Evolutionary conservation across 148 eudicot species (phyloP).

Genomic region (Arbutus unedo): DNA sequence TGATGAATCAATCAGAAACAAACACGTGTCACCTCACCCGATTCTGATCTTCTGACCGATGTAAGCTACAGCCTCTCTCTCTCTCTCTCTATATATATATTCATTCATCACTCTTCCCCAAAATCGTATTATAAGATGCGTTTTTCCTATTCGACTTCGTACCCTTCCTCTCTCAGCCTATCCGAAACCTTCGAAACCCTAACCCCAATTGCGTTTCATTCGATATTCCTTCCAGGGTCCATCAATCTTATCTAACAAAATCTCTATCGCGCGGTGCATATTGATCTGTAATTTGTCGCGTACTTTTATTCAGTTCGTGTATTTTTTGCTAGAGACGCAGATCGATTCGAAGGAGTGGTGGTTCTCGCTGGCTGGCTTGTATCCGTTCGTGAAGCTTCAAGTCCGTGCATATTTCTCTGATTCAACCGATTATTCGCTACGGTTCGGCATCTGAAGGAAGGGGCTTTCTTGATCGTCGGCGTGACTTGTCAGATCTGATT

Average conservation of each 20-base stretch:
- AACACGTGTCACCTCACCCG: no score
- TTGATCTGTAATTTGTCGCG: neutral
- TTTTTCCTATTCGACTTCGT: neutral
- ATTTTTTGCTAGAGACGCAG: neutral
- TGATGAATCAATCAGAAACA: no score
- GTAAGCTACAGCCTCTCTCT: no score
- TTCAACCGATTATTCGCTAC: neutral
- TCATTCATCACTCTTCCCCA: no score
- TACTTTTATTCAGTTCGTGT: neutral
- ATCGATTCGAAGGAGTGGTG: conserved; percentile 1
- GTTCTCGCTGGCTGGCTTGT: neutral
- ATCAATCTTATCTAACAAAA: neutral
- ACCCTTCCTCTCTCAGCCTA: neutral
- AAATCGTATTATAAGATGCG: neutral
- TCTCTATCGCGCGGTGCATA: neutral
- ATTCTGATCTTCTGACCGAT: no score
- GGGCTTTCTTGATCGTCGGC: neutral
- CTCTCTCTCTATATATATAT: no score
- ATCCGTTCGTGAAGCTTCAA: conserved; percentile 9
- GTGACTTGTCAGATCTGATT: neutral
- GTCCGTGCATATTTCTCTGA: neutral
- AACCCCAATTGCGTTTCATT: neutral
- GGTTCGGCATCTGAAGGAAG: conserved; percentile 7
- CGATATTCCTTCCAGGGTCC: neutral
- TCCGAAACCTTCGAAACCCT: neutral